These are phyloP conservation scores for Euphorbia schlechtendalii DNA, from an alignment of 441 rosid species.

Conservation along the genomic window DNA sequence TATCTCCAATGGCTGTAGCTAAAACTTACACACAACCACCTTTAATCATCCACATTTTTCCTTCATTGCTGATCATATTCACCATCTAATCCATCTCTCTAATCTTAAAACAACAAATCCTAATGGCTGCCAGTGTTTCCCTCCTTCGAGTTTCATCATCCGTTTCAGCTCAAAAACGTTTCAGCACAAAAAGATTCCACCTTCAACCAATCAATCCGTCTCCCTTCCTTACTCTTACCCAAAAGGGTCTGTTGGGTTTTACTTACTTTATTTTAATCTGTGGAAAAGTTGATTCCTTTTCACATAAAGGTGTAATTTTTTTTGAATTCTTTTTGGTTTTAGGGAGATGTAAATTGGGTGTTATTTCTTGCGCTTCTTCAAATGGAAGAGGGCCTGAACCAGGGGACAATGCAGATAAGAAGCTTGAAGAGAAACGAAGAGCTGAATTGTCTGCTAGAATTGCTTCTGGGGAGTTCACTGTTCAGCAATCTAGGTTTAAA, in stretches of 20 bases:
- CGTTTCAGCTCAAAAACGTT: slow-evolving; percentile 4
- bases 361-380: slow-evolving; percentile 38
- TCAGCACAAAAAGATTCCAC: slow-evolving; percentile 17
- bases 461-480: slow-evolving; percentile 86
- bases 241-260: slow-evolving; percentile 8
- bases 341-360: slow-evolving; percentile 27
- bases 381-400: slow-evolving; percentile 61
- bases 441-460: slow-evolving; percentile 74
- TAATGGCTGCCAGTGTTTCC: slow-evolving; percentile 34
- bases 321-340: background rate
- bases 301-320: background rate
- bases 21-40: slow-evolving; percentile 15
- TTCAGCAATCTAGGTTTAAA: slow-evolving; percentile 48
- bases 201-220: slow-evolving; percentile 18
- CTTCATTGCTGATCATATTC: background rate
- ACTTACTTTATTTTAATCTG: background rate
- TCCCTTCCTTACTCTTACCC: background rate
- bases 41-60: background rate
- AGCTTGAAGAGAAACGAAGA: slow-evolving; percentile 60
- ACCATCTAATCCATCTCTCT: background rate
- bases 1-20: slow-evolving; percentile 15
- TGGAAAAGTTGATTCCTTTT: slow-evolving; percentile 3
- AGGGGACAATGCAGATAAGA: slow-evolving; percentile 36
- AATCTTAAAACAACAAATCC: background rate
- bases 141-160: slow-evolving; percentile 26